A percentile compares a stretch with the other conserved stretches of the same genome.
Conservation (phyloP, 305 asterid genomes). For the Fraxinus albicans region DNA sequence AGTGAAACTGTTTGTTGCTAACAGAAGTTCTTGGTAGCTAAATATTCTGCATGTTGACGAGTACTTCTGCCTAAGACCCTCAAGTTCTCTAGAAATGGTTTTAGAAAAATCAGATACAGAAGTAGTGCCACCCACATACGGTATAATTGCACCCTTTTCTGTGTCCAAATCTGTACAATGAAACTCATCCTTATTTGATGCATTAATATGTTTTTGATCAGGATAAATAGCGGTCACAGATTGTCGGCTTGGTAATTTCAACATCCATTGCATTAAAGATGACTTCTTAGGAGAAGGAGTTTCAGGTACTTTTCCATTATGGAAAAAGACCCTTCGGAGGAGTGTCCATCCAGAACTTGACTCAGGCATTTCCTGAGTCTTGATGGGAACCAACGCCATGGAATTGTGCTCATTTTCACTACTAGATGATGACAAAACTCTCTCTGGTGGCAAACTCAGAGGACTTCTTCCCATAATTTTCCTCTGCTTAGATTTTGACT, state of each 20-base stretch:
- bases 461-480: constrained; percentile 43
- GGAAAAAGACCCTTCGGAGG: constrained; percentile 50
- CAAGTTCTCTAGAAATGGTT: constrained; percentile 45
- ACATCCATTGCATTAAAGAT: constrained; percentile 52
- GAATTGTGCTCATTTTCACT: constrained; percentile 33
- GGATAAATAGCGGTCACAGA: constrained; percentile 67
- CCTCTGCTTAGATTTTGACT: constrained; percentile 44
- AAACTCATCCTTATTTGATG: constrained; percentile 32
- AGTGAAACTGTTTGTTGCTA: constrained; percentile 64
- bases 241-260: constrained; percentile 54
- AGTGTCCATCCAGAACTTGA: constrained; percentile 63
- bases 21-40: constrained; percentile 64
- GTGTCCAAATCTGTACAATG: constrained; percentile 31
- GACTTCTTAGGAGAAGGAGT: constrained; percentile 45
- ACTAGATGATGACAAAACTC: constrained; percentile 26
- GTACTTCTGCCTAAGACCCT: constrained; percentile 54
- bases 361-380: constrained; percentile 34
- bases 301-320: constrained; percentile 30
- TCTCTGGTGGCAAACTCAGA: constrained; percentile 37
- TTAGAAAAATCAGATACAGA: constrained; percentile 30
- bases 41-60: constrained; percentile 53
- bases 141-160: constrained; percentile 44
- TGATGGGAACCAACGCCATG: constrained; percentile 61
- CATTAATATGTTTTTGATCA: constrained; percentile 52
- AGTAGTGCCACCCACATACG: constrained; percentile 27